Evolutionary conservation across 768 basidiomycete genomes (phyloP).

Genomic region (Zangia roseola): DNA sequence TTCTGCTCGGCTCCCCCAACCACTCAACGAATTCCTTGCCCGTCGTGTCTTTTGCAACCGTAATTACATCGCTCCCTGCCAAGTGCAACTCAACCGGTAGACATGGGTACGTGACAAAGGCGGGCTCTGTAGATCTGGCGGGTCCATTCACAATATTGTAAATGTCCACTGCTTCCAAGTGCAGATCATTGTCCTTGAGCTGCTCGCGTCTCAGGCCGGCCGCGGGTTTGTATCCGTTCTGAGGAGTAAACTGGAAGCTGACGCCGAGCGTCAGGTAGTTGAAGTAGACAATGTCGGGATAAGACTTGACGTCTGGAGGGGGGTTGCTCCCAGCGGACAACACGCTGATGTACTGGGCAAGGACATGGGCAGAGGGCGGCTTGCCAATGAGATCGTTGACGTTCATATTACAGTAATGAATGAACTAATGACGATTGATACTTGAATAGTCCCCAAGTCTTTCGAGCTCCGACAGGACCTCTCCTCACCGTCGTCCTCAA

Average conservation of each 20-base stretch:
- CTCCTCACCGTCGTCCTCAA: constrained; percentile 7
- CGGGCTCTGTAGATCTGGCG: constrained; percentile 45
- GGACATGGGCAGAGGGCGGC: constrained; percentile 44
- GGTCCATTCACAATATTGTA: constrained; percentile 60
- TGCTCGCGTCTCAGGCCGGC: constrained; percentile 44
- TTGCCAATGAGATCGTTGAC: constrained; percentile 47
- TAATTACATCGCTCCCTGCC: constrained; percentile 34
- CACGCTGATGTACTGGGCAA: constrained; percentile 43
- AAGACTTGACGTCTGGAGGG: constrained; percentile 69
- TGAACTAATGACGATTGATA: no score
- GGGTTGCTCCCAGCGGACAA: constrained; percentile 28
- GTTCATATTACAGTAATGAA: no score
- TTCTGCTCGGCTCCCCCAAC: constrained; percentile 85
- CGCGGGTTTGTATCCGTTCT: constrained; percentile 58
- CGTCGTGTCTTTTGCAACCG: constrained; percentile 49
- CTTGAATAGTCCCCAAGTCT: no score
- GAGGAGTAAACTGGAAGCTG: constrained; percentile 75
- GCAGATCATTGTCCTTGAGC: constrained; percentile 49
- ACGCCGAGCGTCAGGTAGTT: constrained; percentile 80
- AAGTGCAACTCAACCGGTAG: constrained; percentile 53
- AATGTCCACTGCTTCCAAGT: constrained; percentile 74
- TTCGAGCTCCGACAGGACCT: constrained; percentile 23
- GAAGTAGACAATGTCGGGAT: constrained; percentile 82
- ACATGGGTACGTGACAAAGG: constrained; percentile 57
- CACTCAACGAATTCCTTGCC: constrained; percentile 75